phyloP scores from a whole-genome alignment of 768 basidiomycete species.

The Harrya chromipes region DNA sequence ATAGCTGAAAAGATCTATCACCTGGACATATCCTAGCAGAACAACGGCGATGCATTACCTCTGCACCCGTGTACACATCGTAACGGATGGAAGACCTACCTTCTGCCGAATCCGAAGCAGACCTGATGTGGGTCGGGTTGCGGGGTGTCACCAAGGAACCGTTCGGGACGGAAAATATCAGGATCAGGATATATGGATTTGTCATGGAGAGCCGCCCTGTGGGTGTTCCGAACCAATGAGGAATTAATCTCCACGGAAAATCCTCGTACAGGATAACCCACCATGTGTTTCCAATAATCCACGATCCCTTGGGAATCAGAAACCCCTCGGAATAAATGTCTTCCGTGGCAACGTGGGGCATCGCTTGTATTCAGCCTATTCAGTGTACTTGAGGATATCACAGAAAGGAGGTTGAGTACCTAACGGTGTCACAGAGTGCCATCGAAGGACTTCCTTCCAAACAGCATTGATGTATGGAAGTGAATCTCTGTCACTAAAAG shows the following conservation, averaged over 20 bases:
- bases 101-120: conserved; percentile 30
- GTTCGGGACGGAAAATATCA: background rate
- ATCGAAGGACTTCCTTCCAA: conserved; percentile 15
- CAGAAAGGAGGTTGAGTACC: background rate
- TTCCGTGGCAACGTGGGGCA: conserved; percentile 6
- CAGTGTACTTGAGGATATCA: no score
- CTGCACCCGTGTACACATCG: background rate
- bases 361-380: background rate
- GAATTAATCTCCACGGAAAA: no score
- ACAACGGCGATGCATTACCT: background rate
- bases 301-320: conserved; percentile 18
- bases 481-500: conserved; percentile 6
- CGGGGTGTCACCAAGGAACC: background rate
- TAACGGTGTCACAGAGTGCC: background rate
- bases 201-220: no score
- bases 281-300: conserved; percentile 9
- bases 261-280: no score
- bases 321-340: conserved; percentile 20
- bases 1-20: no score
- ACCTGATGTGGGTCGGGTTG: conserved; percentile 1
- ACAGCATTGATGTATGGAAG: conserved; percentile 17
- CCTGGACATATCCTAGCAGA: conserved; percentile 23
- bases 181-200: no score
- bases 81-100: conserved; percentile 8
- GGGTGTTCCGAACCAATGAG: no score